phyloP scores from a whole-genome alignment of 2,329 filamentous ascomycete species.

The Aspergillus sp. region DNA sequence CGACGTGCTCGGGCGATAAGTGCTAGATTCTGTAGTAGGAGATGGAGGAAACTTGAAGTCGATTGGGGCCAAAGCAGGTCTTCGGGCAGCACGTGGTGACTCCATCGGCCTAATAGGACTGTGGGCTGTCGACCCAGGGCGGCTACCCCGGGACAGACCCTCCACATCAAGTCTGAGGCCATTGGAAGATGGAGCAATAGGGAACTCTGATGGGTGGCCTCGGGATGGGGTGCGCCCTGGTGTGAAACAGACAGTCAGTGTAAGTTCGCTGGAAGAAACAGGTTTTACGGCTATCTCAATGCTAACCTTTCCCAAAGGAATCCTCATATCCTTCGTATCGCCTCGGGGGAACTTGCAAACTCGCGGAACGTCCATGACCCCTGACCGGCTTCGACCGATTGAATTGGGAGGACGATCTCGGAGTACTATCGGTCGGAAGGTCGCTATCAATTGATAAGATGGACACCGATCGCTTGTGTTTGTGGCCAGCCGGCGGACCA shows the following conservation, averaged over 20 bases:
- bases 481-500: conserved; percentile 46
- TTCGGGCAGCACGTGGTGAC: conserved; percentile 39
- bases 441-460: conserved; percentile 73
- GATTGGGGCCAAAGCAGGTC: conserved; percentile 36
- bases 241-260: conserved; percentile 17
- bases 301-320: conserved; percentile 38
- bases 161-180: conserved; percentile 35
- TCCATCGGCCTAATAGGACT: conserved; percentile 38
- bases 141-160: conserved; percentile 24
- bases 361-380: conserved; percentile 75
- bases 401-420: conserved; percentile 28
- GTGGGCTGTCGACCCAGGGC: conserved; percentile 22
- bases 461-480: conserved; percentile 74
- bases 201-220: conserved; percentile 32
- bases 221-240: conserved; percentile 33
- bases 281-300: neutral
- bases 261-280: neutral
- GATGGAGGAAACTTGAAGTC: conserved; percentile 59
- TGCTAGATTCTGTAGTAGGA: conserved; percentile 28
- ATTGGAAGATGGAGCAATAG: conserved; percentile 26
- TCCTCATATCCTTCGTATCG: conserved; percentile 43
- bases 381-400: conserved; percentile 55
- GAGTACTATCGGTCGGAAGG: conserved; percentile 32
- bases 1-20: conserved; percentile 26
- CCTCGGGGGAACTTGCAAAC: conserved; percentile 70